A percentile compares a stretch with the other conserved stretches of the same genome.
Conservation (phyloP, 352 stramenopile genomes). For the Phytopythium aichiense region DNA sequence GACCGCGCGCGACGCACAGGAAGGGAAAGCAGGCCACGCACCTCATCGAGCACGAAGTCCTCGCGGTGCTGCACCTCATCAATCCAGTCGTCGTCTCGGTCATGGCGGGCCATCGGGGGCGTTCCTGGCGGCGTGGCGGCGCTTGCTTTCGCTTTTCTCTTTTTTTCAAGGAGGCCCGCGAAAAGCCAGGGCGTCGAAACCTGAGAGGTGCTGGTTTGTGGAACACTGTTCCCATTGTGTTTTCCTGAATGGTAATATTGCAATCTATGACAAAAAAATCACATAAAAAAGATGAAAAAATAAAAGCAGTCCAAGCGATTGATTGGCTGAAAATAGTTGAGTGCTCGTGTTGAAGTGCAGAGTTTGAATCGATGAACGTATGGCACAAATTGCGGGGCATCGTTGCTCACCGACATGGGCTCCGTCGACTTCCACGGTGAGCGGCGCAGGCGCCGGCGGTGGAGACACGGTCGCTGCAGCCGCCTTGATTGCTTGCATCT, state of each 20-base stretch:
- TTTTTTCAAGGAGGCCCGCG: not conserved
- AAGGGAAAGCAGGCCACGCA: constrained; percentile 13
- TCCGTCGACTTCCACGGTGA: constrained; percentile 35
- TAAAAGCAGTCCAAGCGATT: no score
- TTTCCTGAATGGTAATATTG: no score
- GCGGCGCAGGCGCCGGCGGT: constrained; percentile 8
- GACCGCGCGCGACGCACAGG: not conserved
- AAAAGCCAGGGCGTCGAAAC: not conserved
- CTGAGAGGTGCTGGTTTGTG: no score
- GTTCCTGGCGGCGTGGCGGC: not conserved
- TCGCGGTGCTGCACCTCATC: constrained; percentile 44
- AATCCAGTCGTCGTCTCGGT: constrained; percentile 69
- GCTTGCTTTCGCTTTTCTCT: not conserved
- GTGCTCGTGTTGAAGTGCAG: no score
- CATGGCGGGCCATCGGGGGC: constrained; percentile 40
- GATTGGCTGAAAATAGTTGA: no score
- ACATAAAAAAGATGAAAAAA: no score
- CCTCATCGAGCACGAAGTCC: constrained; percentile 60
- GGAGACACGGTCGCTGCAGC: not conserved
- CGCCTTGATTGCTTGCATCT: constrained; percentile 25
- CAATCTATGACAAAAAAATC: no score
- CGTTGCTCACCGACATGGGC: constrained; percentile 17
- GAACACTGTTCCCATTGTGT: no score
- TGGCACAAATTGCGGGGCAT: no score
- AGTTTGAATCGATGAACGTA: no score